Evolutionary conservation across 306 rosid genomes (phyloP), one percentile per base, ranked within the genome.

Genomic region (Leucaena leucocephala): DNA sequence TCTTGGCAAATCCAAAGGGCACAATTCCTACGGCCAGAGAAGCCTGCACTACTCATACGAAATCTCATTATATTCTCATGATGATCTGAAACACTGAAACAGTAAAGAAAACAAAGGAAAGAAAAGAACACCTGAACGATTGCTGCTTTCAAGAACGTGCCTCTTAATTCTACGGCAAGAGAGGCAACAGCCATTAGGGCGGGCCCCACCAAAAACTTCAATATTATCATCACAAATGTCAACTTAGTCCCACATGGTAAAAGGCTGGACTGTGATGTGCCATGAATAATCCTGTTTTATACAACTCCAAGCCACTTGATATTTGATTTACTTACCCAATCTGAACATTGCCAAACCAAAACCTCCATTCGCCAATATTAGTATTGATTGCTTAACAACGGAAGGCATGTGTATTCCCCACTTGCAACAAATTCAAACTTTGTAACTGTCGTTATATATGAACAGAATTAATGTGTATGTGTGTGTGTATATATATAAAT

Each of bases 291-390:
- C 91, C 89, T 87, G 84, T 80, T 27, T 58, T 5, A 36, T 63
- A 13, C 62, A 38, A 48, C 46, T 65, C 66, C 49, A 70, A 22
- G 64, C 73, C 19, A 46, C 15, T 42, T n/a, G 42, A 5, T 13
- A 36, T 75, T 36, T 61, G 57, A 27, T 39, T 68, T 68, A 73
- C 85, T 44, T 90, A 94, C 98, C 98, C 92, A 94, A 87, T 93
- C 98, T 92, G 92, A 92, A 92, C 79, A 89, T 90, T 38, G 98
- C 97, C 98, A 92, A 92, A 16, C 98, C 98, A 78, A 94, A 81
- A 76, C 98, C 98, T 64, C 98, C 98, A 71, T 78, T 81, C 39
- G 97, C 81, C 44, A 94, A 61, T 66, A 94, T 88, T 36, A 10
- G 2, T 72, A 94, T 91, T 36, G 97, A 94, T 45, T 85, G 81